Percentiles rank a stretch among this genome's conserved stretches.
Evolutionary conservation across 352 stramenopile species (phyloP).

Genomic region (Phytophthora rubi): DNA sequence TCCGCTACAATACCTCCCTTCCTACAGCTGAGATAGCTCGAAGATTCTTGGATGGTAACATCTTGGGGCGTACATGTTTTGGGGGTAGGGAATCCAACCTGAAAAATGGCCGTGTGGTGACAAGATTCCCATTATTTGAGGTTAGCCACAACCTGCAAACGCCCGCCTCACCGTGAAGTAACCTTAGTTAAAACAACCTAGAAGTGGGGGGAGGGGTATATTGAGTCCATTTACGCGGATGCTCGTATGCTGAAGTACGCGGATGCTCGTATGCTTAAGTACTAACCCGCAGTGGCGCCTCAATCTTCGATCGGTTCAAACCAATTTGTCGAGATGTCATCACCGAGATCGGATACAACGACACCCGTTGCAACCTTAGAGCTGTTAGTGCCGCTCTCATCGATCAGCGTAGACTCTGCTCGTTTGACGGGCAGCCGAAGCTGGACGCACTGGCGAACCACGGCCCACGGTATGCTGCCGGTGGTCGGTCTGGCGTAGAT

Average conservation of each 20-base stretch:
- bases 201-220: neutral
- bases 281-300: too few species aligned
- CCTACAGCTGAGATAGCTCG: neutral
- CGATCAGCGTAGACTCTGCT: neutral
- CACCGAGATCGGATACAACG: neutral
- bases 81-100: too few species aligned
- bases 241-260: too few species aligned
- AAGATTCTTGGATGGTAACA: neutral
- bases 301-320: neutral
- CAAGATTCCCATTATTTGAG: too few species aligned
- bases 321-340: neutral
- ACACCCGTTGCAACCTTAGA: neutral
- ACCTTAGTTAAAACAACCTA: too few species aligned
- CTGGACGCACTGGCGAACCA: neutral
- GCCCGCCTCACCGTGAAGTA: too few species aligned
- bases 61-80: neutral
- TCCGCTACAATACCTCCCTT: neutral
- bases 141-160: too few species aligned
- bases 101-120: too few species aligned
- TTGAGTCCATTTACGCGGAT: neutral
- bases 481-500: constrained; percentile 1
- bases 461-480: neutral
- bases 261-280: too few species aligned
- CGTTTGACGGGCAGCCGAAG: neutral
- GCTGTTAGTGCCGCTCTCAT: neutral